Base-by-base conservation (phyloP, 129 eudicot genomes). In the Saussurea involucrata region DNA sequence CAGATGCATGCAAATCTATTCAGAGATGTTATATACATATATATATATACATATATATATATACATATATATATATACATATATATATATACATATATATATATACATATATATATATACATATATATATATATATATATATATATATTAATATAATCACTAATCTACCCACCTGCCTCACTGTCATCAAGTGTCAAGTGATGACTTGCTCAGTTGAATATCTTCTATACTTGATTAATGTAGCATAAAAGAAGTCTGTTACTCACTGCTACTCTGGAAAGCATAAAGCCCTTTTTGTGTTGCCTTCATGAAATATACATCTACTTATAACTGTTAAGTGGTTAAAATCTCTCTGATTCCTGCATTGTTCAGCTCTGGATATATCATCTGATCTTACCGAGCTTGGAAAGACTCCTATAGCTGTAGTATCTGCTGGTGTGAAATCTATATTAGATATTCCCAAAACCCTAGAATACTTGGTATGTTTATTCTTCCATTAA, bases 381-480 rank as follows among this genome's bases (percentile, higher is more conserved):
- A 80, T 92, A 81, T 95, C 97, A 74, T 92, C 95, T 66, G 99
- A 95, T 88, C 99, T 95, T 73, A 90, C 94, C 1, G 97, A 95
- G 85, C 92, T 95, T 28, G 95, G 97, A 84, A 92, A 85, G 78
- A 95, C 96, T 63, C 89, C 96, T 28, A 90, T 95, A 18, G 86
- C 96, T 53, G 97, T 95, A 66, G 74, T 95, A 66, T 92, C 97
- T 31, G 99, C 99, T 76, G 97, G 99, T 60, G 96, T 89, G 5
- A 95, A 95, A 80, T 95, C 99, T 55, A 95, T 95, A 75, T 85
- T 95, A 82, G 97, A 95, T 83, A 95, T 95, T 78, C 90, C 97
- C 36, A 90, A 88, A 87, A 92, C 97, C 32, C 91, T 95, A 0
- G 96, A 95, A 70, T 92, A 89, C 84, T 75, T 95, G 95, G 99